Percentiles rank a stretch among this genome's conserved stretches.
Conservation (phyloP, 1,284 basidiomycete species). For the Ustilago trichophora region DNA sequence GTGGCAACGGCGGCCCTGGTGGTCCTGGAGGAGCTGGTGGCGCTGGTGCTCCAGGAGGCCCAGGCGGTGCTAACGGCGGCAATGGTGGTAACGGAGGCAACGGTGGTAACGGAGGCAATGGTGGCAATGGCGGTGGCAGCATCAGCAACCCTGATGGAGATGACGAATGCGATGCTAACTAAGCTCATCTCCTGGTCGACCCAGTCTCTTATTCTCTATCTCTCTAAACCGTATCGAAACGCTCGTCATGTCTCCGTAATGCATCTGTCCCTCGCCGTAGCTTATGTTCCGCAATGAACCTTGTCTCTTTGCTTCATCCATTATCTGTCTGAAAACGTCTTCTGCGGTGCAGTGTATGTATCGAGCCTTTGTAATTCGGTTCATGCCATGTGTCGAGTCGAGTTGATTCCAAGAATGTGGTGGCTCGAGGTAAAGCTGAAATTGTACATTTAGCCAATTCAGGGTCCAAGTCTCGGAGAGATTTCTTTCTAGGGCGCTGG, state of each 20-base stretch:
- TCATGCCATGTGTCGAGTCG: too few relatives aligned
- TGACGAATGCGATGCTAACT: background rate
- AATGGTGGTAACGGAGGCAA: slow-evolving; percentile 14
- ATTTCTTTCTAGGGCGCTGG: background rate
- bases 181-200: background rate
- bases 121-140: background rate
- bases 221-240: background rate
- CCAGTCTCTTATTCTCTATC: too few relatives aligned
- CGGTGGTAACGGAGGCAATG: slow-evolving; percentile 1
- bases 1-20: slow-evolving; percentile 9
- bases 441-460: background rate
- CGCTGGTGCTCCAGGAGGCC: background rate
- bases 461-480: slow-evolving; percentile 9
- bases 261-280: background rate
- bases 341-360: too few relatives aligned
- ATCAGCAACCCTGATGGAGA: background rate
- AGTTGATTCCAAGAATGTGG: background rate
- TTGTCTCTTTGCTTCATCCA: background rate
- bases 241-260: slow-evolving; percentile 3
- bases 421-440: background rate
- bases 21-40: slow-evolving; percentile 8
- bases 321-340: too few relatives aligned
- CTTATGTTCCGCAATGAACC: background rate
- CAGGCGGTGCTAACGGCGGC: slow-evolving; percentile 3
- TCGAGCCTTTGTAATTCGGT: too few relatives aligned